phyloP scores from a whole-genome alignment of 345 rosid genomes.

The Acer negundo region DNA sequence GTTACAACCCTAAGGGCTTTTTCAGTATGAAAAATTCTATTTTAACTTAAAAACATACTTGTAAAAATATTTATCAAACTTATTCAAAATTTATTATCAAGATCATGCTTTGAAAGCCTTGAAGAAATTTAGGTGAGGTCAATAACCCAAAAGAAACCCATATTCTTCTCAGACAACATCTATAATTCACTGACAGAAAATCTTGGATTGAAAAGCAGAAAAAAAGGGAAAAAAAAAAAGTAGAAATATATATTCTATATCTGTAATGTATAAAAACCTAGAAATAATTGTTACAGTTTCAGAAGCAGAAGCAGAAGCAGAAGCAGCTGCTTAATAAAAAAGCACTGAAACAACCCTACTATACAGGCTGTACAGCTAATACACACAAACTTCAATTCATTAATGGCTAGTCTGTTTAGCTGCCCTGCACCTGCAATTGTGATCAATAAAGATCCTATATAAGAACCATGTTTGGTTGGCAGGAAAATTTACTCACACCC shows the following conservation, averaged over 20 bases:
- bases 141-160: not conserved
- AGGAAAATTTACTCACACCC: not conserved
- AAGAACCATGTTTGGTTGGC: not conserved
- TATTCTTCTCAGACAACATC: not conserved
- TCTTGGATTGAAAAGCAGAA: not conserved
- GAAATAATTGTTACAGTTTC: not conserved
- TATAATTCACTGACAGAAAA: not conserved
- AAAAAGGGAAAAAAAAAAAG: not conserved
- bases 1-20: too few relatives aligned
- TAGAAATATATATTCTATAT: not conserved
- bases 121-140: not conserved
- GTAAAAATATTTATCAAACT: not conserved
- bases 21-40: too few relatives aligned
- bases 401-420: not conserved
- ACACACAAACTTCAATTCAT: not conserved
- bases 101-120: not conserved
- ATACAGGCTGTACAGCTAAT: not conserved
- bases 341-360: not conserved
- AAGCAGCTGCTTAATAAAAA: not conserved
- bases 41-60: not conserved
- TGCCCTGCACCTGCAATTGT: not conserved
- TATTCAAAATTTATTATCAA: not conserved
- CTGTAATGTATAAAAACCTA: not conserved
- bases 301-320: not conserved
- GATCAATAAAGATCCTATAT: not conserved